phyloP scores from a whole-genome alignment of 2,329 filamentous ascomycete genomes.

The Grosmannia huntii region DNA sequence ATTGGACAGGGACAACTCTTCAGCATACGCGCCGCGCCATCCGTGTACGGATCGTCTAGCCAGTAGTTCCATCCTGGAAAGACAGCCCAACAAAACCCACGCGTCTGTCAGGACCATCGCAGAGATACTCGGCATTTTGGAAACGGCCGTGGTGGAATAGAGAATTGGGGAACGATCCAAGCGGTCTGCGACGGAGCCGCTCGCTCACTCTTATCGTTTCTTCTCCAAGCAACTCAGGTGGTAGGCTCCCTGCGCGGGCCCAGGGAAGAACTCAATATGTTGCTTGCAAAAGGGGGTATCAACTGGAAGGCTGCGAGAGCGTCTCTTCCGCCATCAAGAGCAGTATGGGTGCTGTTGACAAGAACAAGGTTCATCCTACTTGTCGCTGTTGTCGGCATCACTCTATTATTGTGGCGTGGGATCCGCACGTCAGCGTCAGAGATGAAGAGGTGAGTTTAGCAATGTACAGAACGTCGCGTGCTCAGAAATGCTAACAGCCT shows the following conservation, averaged over 20 bases:
- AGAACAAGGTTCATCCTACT: constrained; percentile 67
- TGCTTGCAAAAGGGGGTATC: constrained; percentile 79
- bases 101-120: not conserved
- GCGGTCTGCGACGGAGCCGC: not conserved
- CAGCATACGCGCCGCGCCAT: not conserved
- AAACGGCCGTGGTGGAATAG: not conserved
- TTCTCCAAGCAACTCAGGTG: constrained; percentile 19
- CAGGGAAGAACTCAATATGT: constrained; percentile 45
- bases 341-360: constrained; percentile 56
- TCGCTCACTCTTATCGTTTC: not conserved
- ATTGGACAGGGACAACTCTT: not conserved
- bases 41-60: not conserved
- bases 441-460: constrained; percentile 66
- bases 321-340: constrained; percentile 64
- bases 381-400: constrained; percentile 53
- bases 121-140: not conserved
- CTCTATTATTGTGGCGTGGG: constrained; percentile 80
- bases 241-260: constrained; percentile 18
- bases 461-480: not conserved
- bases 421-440: constrained; percentile 69
- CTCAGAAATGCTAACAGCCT: not conserved
- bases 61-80: not conserved
- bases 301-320: constrained; percentile 86
- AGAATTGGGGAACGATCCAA: not conserved
- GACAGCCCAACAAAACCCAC: not conserved